Base-by-base conservation (phyloP, 176 grass and related monocot genomes). In the Alopecurus myosuroides region DNA sequence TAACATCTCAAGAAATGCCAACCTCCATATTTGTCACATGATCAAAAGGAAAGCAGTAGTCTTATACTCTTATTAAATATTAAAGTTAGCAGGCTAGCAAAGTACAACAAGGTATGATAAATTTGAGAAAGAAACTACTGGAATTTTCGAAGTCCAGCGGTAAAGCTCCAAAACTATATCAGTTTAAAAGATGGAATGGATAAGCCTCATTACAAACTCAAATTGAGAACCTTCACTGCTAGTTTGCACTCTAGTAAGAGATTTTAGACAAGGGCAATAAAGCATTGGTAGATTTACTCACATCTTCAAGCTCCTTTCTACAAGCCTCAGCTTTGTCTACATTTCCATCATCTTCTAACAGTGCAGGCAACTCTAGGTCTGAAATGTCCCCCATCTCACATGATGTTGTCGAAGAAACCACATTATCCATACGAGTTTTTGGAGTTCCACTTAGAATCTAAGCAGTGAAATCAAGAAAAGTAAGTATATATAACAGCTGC, bases 291-390 rank as follows among this genome's bases (percentile, higher is more conserved):
- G 74, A 83, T 90, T 82, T 82, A 93, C 96, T 95, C 86, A 98
- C 96, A 90, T 94, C 91, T 80, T 91, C 93, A 90, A 98, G 96
- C 56, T 98, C 83, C 57, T 95, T 94, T 81, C 89, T 87, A 81
- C 87, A 93, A 60, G 82, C 77, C 89, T 98, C 96, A 60, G 96
- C 93, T 88, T 90, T 98, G 74, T 98, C 91, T 35, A 93, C 77
- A 84, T 98, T 94, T 61, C 79, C 85, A 95, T 92, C 88, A 86
- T 87, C 87, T 89, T 98, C 96, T 62, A 90, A 87, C 56, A 90
- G 45, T 40, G 81, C 81, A 77, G 91, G 87, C 81, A 98, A 84
- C 84, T 95, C 85, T 81, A 94, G 81, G 22, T 95, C 91, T 75
- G 88, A 78, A 85, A 85, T 91, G 78, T 77, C 84, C 80, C 79